These are phyloP conservation scores for Daldinia decipiens DNA, from an alignment of 495 filamentous ascomycete species.

Conservation along the genomic window DNA sequence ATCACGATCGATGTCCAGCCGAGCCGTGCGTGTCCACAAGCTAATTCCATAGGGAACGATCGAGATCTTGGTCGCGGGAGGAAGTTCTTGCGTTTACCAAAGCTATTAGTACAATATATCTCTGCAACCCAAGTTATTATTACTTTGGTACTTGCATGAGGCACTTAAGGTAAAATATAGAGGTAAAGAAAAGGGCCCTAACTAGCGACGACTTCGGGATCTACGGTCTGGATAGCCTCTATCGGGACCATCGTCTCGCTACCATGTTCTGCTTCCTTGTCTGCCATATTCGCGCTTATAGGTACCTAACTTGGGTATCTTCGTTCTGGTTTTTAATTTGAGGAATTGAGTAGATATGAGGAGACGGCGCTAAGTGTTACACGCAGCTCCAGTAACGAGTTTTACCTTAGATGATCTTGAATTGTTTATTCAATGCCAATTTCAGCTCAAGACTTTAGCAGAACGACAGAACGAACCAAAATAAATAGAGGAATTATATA, in stretches of 20 bases:
- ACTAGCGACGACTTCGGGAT: constrained; percentile 28
- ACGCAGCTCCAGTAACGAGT: background rate
- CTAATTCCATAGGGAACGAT: constrained; percentile 23
- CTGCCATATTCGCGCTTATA: constrained; percentile 19
- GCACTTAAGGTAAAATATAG: background rate
- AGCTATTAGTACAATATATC: background rate
- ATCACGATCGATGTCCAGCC: constrained; percentile 16
- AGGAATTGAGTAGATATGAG: background rate
- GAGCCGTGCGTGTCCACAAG: constrained; percentile 37
- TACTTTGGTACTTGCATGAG: background rate
- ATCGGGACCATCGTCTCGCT: constrained; percentile 16
- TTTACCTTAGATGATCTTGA: background rate
- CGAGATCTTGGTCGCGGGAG: background rate
- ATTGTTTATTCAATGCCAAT: background rate
- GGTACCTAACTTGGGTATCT: no score
- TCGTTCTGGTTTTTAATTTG: background rate
- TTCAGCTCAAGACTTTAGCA: background rate
- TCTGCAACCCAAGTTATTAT: no score
- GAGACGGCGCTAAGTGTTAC: constrained; percentile 1
- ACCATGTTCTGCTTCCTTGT: background rate
- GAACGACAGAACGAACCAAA: background rate
- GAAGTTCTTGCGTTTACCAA: constrained; percentile 19
- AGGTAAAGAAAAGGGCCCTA: background rate
- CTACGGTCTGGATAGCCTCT: constrained; percentile 19
- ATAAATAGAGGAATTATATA: background rate